Base-by-base conservation (phyloP, 768 basidiomycete genomes). In the Cyathus striatus region DNA sequence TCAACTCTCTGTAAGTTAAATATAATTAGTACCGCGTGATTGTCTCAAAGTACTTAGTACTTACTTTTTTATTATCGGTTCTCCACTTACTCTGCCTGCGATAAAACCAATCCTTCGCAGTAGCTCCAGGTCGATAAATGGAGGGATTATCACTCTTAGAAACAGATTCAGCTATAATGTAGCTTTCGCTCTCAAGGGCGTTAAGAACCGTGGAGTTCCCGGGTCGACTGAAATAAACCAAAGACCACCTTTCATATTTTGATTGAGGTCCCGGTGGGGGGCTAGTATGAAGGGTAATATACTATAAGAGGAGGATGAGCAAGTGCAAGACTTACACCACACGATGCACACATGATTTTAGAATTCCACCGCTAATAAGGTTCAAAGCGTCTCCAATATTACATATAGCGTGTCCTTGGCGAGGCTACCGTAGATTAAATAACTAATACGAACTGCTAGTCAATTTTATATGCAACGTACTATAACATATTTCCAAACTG, bases 181-280 rank as follows among this genome's bases (percentile, higher is more conserved):
- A 49, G 43, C 81, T 83, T 5, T 75, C 66, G 22, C 78, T 70
- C 0, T 65, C 59, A 4, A 83, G 60, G 2, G 82, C 72, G 6
- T 67, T 70, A 6, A 85, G 72, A 1, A 69, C 44, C 26, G 72
- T 62, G 2, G 67, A 65, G 53, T 82, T 72, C 5, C 73, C 76
- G 0, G 83, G 83, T 17, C 85, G 69, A 0, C 73, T 78, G 61
- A 86, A 85, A 60, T 75, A 86, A 0, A 82, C 83, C 9, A 85
- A 61, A 4, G 83, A 86, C 75, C 79, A 85, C 6, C 84, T 70
- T 24, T 75, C 75, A 23, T 67, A 57, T 5, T 64, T 55, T 1
- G 62, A 62, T 57, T 88, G 85, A 3, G n/a, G n/a, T n/a, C n/a
- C n/a, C n/a, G n/a, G n/a, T n/a, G n/a, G n/a, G n/a, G n/a, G n/a